Percentiles rank a stretch among this genome's conserved stretches.
Evolutionary conservation across 1,284 basidiomycete species (phyloP).

Genomic region (Cutaneotrichosporon sp.): DNA sequence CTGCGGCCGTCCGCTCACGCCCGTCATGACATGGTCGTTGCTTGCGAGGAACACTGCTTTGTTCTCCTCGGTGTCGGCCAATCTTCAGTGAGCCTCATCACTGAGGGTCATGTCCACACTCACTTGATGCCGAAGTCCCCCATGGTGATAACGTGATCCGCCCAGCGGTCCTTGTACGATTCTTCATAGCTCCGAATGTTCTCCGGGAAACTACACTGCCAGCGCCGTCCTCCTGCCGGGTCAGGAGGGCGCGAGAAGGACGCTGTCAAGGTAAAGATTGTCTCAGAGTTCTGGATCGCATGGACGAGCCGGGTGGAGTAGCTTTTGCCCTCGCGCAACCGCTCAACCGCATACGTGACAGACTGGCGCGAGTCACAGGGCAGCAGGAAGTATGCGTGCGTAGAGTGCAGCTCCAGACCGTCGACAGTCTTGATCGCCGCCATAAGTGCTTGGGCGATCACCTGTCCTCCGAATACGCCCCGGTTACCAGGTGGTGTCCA

Average conservation of each 20-base stretch:
- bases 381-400: slow-evolving; percentile 60
- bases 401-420: slow-evolving; percentile 60
- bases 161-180: slow-evolving; percentile 12
- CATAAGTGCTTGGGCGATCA: slow-evolving; percentile 80
- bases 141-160: slow-evolving; percentile 55
- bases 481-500: slow-evolving; percentile 67
- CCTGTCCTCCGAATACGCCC: slow-evolving; percentile 82
- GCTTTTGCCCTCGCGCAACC: slow-evolving; percentile 62
- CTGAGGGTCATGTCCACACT: neutral
- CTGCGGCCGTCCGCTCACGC: slow-evolving; percentile 52
- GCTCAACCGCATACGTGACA: slow-evolving; percentile 79
- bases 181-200: slow-evolving; percentile 62
- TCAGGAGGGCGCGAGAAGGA: slow-evolving; percentile 52
- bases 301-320: slow-evolving; percentile 50
- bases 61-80: slow-evolving; percentile 55
- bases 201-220: slow-evolving; percentile 35
- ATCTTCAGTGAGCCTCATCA: neutral
- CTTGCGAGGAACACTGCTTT: slow-evolving; percentile 48
- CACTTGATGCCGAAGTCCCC: slow-evolving; percentile 39
- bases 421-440: slow-evolving; percentile 74
- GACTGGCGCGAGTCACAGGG: slow-evolving; percentile 64
- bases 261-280: slow-evolving; percentile 77
- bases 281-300: slow-evolving; percentile 69
- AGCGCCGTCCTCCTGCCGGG: slow-evolving; percentile 14
- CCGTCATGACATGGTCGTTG: slow-evolving; percentile 63